phyloP scores from a whole-genome alignment of 2,329 filamentous ascomycete genomes.

The Aspergillus fijiensis region DNA sequence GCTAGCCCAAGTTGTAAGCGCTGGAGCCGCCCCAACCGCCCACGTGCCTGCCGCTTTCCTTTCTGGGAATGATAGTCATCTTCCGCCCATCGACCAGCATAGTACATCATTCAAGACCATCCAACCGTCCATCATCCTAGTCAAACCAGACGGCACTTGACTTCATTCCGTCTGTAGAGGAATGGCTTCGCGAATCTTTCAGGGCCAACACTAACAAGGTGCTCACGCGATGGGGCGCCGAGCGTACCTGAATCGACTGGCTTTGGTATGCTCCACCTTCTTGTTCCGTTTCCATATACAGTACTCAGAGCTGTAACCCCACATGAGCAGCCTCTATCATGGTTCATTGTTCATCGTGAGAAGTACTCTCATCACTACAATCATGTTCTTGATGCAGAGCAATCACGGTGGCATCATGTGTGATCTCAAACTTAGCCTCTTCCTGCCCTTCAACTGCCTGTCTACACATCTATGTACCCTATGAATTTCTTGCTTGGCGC shows the following conservation, averaged over 20 bases:
- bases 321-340: neutral
- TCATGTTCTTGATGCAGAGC: neutral
- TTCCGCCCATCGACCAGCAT: neutral
- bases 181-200: neutral
- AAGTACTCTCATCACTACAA: neutral
- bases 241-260: conserved; percentile 46
- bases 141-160: too few relatives aligned
- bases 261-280: conserved; percentile 41
- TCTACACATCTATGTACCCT: neutral
- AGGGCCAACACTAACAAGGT: neutral
- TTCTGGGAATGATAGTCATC: neutral
- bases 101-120: neutral
- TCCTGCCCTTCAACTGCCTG: neutral
- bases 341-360: too few relatives aligned
- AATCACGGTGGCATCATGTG: neutral
- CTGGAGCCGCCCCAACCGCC: conserved; percentile 20
- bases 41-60: conserved; percentile 13
- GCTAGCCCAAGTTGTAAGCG: conserved; percentile 26
- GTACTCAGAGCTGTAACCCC: neutral
- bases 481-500: neutral
- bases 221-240: conserved; percentile 43
- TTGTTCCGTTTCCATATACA: conserved; percentile 7
- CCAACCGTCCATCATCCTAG: neutral
- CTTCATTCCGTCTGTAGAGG: neutral
- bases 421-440: neutral